phyloP scores from a whole-genome alignment of 768 basidiomycete genomes.

The Termitomyces bulborhizus region DNA sequence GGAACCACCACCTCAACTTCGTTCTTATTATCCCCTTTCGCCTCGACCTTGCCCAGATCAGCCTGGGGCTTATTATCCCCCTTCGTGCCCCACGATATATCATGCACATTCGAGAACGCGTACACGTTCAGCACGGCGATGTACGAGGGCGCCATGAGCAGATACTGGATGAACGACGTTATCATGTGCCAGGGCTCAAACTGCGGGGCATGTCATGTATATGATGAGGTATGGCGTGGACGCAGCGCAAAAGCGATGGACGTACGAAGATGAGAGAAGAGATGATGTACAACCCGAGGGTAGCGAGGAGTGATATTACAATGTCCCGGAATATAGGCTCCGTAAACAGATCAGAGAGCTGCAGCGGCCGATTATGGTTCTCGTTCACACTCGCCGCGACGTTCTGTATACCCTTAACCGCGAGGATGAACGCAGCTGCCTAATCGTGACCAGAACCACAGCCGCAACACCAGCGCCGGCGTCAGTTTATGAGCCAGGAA shows the following conservation, averaged over 20 bases:
- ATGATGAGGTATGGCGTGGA: too few relatives aligned
- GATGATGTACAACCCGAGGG: conserved; percentile 82
- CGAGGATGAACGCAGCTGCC: conserved; percentile 75
- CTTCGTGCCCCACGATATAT: conserved; percentile 95
- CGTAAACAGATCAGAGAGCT: conserved; percentile 58
- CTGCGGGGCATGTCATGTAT: conserved; percentile 24
- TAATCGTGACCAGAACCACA: conserved; percentile 17
- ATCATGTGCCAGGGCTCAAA: conserved; percentile 99
- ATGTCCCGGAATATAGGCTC: conserved; percentile 83
- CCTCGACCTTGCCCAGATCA: conserved; percentile 61
- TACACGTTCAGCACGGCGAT: conserved; percentile 93
- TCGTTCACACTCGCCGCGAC: conserved; percentile 31
- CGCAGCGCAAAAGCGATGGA: conserved; percentile 9
- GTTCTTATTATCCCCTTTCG: conserved; percentile 43
- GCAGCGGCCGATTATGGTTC: conserved; percentile 36
- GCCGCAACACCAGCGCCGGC: background rate
- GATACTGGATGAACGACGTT: conserved; percentile 90
- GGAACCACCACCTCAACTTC: conserved; percentile 86
- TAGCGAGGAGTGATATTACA: conserved; percentile 79
- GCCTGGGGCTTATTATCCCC: conserved; percentile 84
- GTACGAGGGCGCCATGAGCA: conserved; percentile 89
- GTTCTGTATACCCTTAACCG: conserved; percentile 71
- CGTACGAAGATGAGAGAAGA: conserved; percentile 82
- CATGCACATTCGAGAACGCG: conserved; percentile 84
- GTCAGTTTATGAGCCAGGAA: too few relatives aligned